phyloP scores from a whole-genome alignment of 768 basidiomycete genomes.

The Suillus subluteus region DNA sequence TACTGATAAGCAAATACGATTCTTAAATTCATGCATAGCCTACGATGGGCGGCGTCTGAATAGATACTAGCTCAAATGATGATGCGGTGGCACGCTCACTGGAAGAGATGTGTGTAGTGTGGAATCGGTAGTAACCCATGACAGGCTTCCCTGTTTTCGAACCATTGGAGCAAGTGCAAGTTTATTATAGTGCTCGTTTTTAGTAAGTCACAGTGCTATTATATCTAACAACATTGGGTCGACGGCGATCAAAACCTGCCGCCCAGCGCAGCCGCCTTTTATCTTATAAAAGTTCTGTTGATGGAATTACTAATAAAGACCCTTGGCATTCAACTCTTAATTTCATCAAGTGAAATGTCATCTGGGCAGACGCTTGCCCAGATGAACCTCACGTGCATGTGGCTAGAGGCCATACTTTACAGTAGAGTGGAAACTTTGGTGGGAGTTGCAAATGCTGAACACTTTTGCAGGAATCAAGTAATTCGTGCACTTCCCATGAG shows the following conservation, averaged over 20 bases:
- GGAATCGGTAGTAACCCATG: background rate
- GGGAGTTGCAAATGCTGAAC: background rate
- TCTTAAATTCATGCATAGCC: too few relatives aligned
- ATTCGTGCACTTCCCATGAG: background rate
- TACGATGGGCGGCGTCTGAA: too few relatives aligned
- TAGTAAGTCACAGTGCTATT: background rate
- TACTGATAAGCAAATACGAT: too few relatives aligned
- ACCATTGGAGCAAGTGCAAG: background rate
- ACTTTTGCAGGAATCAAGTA: background rate
- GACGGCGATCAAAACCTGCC: background rate
- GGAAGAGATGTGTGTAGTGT: too few relatives aligned
- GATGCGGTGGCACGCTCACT: too few relatives aligned
- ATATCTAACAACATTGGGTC: background rate
- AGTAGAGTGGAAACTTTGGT: background rate
- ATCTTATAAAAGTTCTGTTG: background rate
- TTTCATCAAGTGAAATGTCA: background rate
- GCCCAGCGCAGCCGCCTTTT: background rate
- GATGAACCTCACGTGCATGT: background rate
- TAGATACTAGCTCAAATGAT: too few relatives aligned
- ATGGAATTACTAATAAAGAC: background rate
- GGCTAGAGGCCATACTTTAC: background rate
- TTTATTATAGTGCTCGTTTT: too few relatives aligned
- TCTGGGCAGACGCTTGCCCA: background rate
- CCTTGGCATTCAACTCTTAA: background rate
- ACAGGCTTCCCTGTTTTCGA: background rate